Evolutionary conservation across 2,329 filamentous ascomycete genomes (phyloP), one percentile per base, ranked within the genome.

Genomic region (Arthrinium phaeospermum): DNA sequence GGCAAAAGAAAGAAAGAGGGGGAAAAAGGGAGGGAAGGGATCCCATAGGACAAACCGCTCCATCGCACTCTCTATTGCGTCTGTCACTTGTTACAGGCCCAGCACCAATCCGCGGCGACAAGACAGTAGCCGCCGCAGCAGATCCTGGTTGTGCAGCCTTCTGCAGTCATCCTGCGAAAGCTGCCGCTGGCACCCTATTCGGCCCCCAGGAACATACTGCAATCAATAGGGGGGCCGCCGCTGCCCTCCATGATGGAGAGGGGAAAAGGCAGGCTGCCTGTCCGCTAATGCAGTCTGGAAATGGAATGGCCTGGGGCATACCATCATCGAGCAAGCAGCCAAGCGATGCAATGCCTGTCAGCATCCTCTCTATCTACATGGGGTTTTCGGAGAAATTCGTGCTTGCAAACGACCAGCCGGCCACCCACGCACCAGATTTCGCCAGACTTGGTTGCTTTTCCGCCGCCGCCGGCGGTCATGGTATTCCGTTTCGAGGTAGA

Each of bases 81-180:
- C 57, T n/a, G 57, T 41, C 57, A 41, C 57, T 64, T 64, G 57
- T 41, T 24, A 64, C 57, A 64, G 57, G 14, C 57, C n/a, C 57
- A 37, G 34, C 34, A 22, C 34, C 57, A 64, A 64, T 64, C 57
- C 57, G 34, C n/a, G 57, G 22, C 41, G 57, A 64, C 57, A 37
- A n/a, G 34, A 64, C 16, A 12, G 34, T 41, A 64, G 57, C 57
- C 57, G 57, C 57, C 22, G 57, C 57, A 41, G 22, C 34, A 64
- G 57, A 64, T 64, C 34, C 57, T 64, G 57, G 30, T n/a, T n/a
- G 19, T 64, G 34, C 57, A 64, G 57, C 57, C 41, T 64, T 41
- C 34, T 64, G 57, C 57, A 22, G 57, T 37, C 30, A 37, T 22
- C 30, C 57, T 64, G 57, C 57, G 37, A 64, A 41, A 41, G 57